A percentile compares a stretch with the other conserved stretches of the same genome.
These are phyloP conservation scores for Melaleuca alternifolia DNA, from an alignment of 345 rosid genomes.

Conservation along the genomic window DNA sequence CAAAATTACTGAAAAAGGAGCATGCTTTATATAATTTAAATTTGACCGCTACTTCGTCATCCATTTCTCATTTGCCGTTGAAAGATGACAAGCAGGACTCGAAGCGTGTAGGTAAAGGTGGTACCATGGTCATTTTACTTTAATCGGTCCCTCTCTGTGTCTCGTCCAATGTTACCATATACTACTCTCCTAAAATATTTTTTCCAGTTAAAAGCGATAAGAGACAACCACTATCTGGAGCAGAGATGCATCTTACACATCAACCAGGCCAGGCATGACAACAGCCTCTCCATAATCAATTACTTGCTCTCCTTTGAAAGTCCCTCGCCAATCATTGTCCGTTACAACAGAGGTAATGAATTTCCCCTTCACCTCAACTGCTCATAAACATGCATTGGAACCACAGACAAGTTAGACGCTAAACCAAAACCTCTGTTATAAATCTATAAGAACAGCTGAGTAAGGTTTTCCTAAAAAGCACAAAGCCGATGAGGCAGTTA, in stretches of 20 bases:
- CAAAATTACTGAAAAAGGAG: neutral
- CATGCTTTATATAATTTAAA: neutral
- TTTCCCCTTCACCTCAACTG: conserved; percentile 71
- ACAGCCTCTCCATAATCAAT: conserved; percentile 83
- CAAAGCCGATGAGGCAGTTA: neutral
- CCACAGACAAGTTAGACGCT: neutral
- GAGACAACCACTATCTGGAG: neutral
- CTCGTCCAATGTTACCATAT: neutral
- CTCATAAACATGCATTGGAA: neutral
- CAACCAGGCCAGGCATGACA: conserved; percentile 91
- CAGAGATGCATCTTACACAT: conserved; percentile 39
- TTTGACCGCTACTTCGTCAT: neutral
- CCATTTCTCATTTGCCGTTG: neutral
- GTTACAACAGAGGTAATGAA: conserved; percentile 44
- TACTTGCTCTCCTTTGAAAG: conserved; percentile 27
- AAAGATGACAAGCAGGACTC: neutral
- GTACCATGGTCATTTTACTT: neutral
- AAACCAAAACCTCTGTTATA: neutral
- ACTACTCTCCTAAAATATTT: neutral
- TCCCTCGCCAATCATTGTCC: conserved; percentile 50
- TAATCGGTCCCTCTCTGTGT: neutral
- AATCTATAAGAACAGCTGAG: neutral
- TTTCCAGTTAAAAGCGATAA: neutral
- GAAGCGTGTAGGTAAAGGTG: neutral
- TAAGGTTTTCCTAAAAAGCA: neutral